Base-by-base conservation (phyloP, 371 early-diverging fungal species). In the Coemansia sp. region DNA sequence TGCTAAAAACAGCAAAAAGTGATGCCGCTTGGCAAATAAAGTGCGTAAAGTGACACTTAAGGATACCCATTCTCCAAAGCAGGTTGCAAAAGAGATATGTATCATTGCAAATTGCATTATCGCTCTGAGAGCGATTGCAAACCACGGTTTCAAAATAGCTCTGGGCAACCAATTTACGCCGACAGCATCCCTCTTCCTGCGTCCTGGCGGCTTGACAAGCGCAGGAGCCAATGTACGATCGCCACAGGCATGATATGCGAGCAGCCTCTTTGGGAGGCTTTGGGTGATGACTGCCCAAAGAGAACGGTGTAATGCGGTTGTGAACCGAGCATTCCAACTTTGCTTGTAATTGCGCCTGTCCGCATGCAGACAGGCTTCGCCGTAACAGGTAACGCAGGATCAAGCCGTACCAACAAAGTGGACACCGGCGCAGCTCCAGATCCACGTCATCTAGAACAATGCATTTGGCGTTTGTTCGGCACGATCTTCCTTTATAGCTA, bases 241-340 rank as follows among this genome's bases (percentile, higher is more conserved):
- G 63, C 63, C 63, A 63, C 63, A 52, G 32, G 15, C 49, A 8
- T 8, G 17, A 48, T 48, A 48, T 48, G 49, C 49, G 12, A 13
- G 2, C 54, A 6, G 15, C n/a, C 9, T 13, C 54, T 24, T 53
- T 24, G 54, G 54, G 54, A 28, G 36, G 36, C 9, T 32, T 13
- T 53, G n/a, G n/a, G n/a, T 15, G 44, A 44, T 12, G n/a, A n/a
- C 44, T 53, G 32, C n/a, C n/a, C 36, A 32, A 56, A n/a, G 7
- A 56, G 8, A 32, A 17, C 17, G 36, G 7, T 32, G 29, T 29
- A 29, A 32, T 32, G 19, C 32, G 32, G 17, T 48, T 61, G 48
- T 32, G 19, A 61, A 19, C 19, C 17, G 61, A 29, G 26, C 63
- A 61, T 29, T 62, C 62, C 40, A 54, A 24, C 21, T 23, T 40